Percentiles rank a stretch among this genome's conserved stretches.
These are phyloP conservation scores for Fonsecaea erecta DNA, from an alignment of 2,329 filamentous ascomycete genomes.

Conservation along the genomic window DNA sequence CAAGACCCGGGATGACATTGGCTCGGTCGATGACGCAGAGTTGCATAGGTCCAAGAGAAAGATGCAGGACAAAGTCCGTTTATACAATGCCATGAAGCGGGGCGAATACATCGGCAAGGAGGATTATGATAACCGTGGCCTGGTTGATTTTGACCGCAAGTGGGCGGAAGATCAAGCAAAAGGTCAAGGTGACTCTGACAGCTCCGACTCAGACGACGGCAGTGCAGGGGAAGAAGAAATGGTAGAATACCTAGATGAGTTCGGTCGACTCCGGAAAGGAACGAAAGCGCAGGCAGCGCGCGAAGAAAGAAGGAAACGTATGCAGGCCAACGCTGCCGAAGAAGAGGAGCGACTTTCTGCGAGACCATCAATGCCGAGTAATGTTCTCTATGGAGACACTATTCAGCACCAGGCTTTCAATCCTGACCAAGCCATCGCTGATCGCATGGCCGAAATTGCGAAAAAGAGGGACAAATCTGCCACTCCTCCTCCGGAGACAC, in stretches of 20 bases:
- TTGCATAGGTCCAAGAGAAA: slow-evolving; percentile 72
- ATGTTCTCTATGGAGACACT: slow-evolving; percentile 82
- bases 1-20: slow-evolving; percentile 64
- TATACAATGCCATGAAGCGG: slow-evolving; percentile 88
- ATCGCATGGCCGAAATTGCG: slow-evolving; percentile 78
- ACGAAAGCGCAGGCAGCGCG: slow-evolving; percentile 71
- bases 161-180: slow-evolving; percentile 74
- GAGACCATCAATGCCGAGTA: slow-evolving; percentile 61
- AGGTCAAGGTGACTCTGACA: slow-evolving; percentile 46
- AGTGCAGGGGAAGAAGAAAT: slow-evolving; percentile 60
- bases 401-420: slow-evolving; percentile 85
- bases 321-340: slow-evolving; percentile 60
- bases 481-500: slow-evolving; percentile 77
- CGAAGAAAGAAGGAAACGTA: slow-evolving; percentile 62
- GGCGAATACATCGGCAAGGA: slow-evolving; percentile 71
- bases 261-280: slow-evolving; percentile 77
- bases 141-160: slow-evolving; percentile 95
- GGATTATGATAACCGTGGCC: slow-evolving; percentile 49
- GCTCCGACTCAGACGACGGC: slow-evolving; percentile 46
- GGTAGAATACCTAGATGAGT: slow-evolving; percentile 91
- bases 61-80: slow-evolving; percentile 86
- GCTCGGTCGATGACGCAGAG: slow-evolving; percentile 59
- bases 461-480: slow-evolving; percentile 75
- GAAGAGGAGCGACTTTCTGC: slow-evolving; percentile 71
- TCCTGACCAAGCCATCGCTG: slow-evolving; percentile 66